A percentile compares a stretch with the other conserved stretches of the same genome.
phyloP scores from a whole-genome alignment of 352 stramenopile genomes.

The Aphanomyces astaci region DNA sequence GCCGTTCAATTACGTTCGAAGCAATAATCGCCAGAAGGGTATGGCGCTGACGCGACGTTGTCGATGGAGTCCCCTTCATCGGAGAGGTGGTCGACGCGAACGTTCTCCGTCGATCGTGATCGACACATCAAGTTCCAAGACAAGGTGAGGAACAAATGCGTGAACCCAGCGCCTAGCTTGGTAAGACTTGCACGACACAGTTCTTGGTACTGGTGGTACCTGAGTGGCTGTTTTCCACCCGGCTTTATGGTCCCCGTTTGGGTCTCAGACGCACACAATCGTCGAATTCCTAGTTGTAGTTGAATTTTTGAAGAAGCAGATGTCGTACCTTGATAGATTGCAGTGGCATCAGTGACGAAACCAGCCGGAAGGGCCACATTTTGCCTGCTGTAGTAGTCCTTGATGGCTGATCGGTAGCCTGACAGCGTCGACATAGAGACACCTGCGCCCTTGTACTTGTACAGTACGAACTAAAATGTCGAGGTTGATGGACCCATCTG shows the following conservation, averaged over 20 bases:
- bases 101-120: not conserved
- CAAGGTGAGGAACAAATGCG: constrained; percentile 7
- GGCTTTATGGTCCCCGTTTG: not conserved
- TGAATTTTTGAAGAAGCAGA: not conserved
- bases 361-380: not conserved
- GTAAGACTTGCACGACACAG: not conserved
- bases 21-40: not conserved
- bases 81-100: not conserved
- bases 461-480: too few species aligned
- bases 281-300: not conserved
- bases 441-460: not conserved
- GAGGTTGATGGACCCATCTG: too few species aligned
- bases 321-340: not conserved
- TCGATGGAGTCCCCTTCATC: constrained; percentile 1
- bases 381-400: not conserved
- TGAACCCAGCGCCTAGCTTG: not conserved
- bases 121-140: constrained; percentile 11
- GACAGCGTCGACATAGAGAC: not conserved
- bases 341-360: not conserved
- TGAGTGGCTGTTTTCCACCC: not conserved
- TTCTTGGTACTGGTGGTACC: not conserved
- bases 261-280: not conserved
- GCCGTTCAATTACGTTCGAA: not conserved
- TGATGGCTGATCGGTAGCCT: not conserved
- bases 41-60: not conserved